A percentile compares a stretch with the other conserved stretches of the same genome.
Conservation (phyloP, 2,329 filamentous ascomycete genomes). For the Cylindrodendrum hubeiense region DNA sequence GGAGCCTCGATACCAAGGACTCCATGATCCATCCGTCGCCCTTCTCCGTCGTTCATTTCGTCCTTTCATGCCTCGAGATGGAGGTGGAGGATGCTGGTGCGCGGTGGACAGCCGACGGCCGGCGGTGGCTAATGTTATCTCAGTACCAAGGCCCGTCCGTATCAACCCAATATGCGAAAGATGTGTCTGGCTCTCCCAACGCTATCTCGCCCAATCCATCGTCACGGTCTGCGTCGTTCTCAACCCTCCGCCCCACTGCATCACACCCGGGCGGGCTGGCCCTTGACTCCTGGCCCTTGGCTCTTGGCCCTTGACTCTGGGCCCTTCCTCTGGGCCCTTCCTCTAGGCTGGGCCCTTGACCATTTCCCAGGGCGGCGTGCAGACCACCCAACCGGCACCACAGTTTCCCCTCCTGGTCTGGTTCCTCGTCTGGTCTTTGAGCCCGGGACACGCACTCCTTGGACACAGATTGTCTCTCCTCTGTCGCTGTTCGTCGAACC, state of each 20-base stretch:
- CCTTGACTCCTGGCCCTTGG: background rate
- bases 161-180: background rate
- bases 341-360: background rate
- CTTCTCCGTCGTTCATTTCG: conserved; percentile 8
- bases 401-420: background rate
- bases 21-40: conserved; percentile 1
- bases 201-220: background rate
- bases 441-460: background rate
- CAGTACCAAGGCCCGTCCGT: background rate
- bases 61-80: background rate
- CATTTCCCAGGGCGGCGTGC: background rate
- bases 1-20: conserved; percentile 1
- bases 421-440: background rate
- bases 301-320: background rate
- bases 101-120: background rate
- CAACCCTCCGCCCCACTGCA: background rate
- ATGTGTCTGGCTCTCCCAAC: background rate
- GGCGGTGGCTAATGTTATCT: background rate
- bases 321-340: background rate
- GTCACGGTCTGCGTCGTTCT: background rate
- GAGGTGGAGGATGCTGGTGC: conserved; percentile 6
- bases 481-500: background rate
- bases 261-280: background rate
- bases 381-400: background rate
- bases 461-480: background rate